Base-by-base conservation (phyloP, 768 basidiomycete species). In the Tylopilus cervinicoccineus region DNA sequence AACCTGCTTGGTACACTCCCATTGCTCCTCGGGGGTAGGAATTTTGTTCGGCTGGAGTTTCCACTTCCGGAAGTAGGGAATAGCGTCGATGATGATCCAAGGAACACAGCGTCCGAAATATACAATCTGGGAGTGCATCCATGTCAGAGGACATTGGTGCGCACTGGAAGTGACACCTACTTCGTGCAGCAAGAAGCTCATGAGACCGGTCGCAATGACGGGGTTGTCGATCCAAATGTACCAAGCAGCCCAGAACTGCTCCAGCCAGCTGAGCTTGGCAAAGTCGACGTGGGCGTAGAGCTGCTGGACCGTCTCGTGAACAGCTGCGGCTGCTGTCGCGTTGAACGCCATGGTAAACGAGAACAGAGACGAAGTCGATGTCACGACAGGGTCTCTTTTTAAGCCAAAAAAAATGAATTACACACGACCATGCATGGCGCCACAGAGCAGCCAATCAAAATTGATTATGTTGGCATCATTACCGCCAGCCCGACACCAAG, bases 81-180 rank as follows among this genome's bases (percentile, higher is more conserved):
- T 90, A 2, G 83, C 73, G 69, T 99, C 96, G 65, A 97, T 85
- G 69, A 96, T 88, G 58, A 97, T 86, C 91, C 93, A 96, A 0
- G 94, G 96, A 16, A 98, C 67, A 55, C 86, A 85, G 20, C 96
- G 88, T 32, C 95, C 96, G 62, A 99, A 99, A 73, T 99, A 99
- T 9, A 97, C 91, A 61, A 93, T 69, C 94, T 96, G 52, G 29
- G 16, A 8, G 20, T 13, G 14, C 17, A 26, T n/a, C 0, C 6
- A 11, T 14, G 46, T 48, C 17, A 57, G 17, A 19, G 52, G 7
- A 28, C 38, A 22, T 39, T 12, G 31, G 13, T 16, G 32, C 17
- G 28, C 1, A 6, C 9, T 1, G 5, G 7, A 13, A 11, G 16
- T 1, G 31, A 8, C 13, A 65, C 88, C 45, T 44, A 95, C 93